Evolutionary conservation across 352 stramenopile genomes (phyloP), one percentile per base, ranked within the genome.

Genomic region (Plasmopara halstedii): DNA sequence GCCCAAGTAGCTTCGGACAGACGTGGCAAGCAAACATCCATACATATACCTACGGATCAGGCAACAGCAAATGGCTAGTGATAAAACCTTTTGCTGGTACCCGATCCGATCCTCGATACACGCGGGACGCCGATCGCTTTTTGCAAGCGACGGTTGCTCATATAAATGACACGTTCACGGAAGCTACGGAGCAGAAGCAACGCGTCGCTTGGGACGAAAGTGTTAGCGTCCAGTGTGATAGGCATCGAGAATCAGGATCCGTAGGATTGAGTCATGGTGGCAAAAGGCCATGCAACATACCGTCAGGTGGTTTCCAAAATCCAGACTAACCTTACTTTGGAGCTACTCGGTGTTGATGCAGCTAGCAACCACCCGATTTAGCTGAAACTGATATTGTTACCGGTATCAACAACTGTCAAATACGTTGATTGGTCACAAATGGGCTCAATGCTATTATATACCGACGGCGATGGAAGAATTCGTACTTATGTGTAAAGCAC

Each of bases 51-150:
- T 89, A 89, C 78, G 78, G 78, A 89, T 76, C 56, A 75, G 58
- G 40, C 31, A 42, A 21, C 22, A 46, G 35, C 31, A 23, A 31
- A 15, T 41, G 38, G 31, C 22, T 39, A 42, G 38, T 22, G 56
- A 23, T 27, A 29, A 49, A 39, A 25, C 19, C 23, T 40, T 34
- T n/a, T 15, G 21, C 20, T 14, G 18, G 44, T 40, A 11, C 55
- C 56, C 50, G 68, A 82, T 89, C 78, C 78, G 78, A 89, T 89
- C 78, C 78, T 89, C 72, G 78, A 89, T 89, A 89, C 70, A 78
- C 72, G 71, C 65, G 58, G 45, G 38, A 68, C 66, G 63, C 67
- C 50, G 53, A 36, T 42, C 46, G 59, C 52, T 74, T 54, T 59
- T 66, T 61, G 58, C 62, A 63, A 62, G 55, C 58, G 62, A 66